Conservation (phyloP, 2,329 filamentous ascomycete genomes). For the Alternaria gansuensis region DNA sequence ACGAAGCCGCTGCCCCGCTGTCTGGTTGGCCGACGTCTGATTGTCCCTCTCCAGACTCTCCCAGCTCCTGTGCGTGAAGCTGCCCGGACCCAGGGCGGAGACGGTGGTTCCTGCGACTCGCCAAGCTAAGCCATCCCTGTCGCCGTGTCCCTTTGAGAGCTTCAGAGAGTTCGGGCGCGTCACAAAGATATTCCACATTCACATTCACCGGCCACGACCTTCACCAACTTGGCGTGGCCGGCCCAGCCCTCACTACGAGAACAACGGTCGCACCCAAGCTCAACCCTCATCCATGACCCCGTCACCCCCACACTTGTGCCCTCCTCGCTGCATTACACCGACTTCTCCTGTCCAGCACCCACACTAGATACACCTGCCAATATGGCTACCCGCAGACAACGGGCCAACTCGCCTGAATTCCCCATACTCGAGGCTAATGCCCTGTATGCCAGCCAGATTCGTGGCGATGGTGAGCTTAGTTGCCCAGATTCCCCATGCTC, state of each 20-base stretch:
- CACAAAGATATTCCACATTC: conserved; percentile 40
- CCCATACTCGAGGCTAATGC: conserved; percentile 65
- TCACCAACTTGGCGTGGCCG: conserved; percentile 40
- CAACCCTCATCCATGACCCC: conserved; percentile 39
- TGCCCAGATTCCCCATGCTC: conserved; percentile 17
- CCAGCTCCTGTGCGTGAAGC: conserved; percentile 10
- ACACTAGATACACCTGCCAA: conserved; percentile 38
- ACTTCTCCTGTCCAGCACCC: conserved; percentile 45
- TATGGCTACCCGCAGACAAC: conserved; percentile 46
- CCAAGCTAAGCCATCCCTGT: conserved; percentile 28
- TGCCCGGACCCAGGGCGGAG: conserved; percentile 26
- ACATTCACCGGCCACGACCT: conserved; percentile 36
- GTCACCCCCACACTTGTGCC: conserved; percentile 39
- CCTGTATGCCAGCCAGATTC: conserved; percentile 67
- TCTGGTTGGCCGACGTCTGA: conserved; percentile 16
- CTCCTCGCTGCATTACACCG: conserved; percentile 36
- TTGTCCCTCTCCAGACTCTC: conserved; percentile 13
- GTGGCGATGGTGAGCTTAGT: conserved; percentile 67
- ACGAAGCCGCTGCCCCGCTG: conserved; percentile 10
- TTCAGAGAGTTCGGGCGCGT: conserved; percentile 36
- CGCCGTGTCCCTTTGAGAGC: conserved; percentile 34
- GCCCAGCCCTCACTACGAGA: conserved; percentile 24
- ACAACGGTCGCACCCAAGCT: conserved; percentile 18
- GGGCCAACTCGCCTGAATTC: conserved; percentile 57
- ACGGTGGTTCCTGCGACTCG: conserved; percentile 32